phyloP scores from a whole-genome alignment of 257 asterid species.

The Nicotiana benthamiana region DNA sequence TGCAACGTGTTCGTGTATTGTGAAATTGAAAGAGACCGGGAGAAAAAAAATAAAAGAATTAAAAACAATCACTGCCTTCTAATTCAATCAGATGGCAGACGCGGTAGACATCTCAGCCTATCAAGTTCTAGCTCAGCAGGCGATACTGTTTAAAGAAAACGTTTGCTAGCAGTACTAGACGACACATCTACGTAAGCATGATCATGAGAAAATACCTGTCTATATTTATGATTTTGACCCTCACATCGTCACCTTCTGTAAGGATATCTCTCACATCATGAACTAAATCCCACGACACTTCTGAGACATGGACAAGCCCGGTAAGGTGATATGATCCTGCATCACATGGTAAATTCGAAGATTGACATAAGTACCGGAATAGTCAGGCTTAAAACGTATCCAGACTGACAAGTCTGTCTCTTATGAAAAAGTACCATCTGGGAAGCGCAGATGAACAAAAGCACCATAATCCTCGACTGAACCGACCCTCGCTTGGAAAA shows the following conservation, averaged over 20 bases:
- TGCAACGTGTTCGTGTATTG: not conserved
- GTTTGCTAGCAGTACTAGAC: not conserved
- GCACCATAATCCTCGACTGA: slow-evolving; percentile 95
- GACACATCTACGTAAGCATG: not conserved
- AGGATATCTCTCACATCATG: slow-evolving; percentile 80
- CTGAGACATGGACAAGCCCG: slow-evolving; percentile 91
- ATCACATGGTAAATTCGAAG: not conserved
- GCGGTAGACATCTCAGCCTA: not conserved
- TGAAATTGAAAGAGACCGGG: not conserved
- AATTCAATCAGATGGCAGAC: not conserved
- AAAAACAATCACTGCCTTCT: not conserved
- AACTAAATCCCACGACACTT: slow-evolving; percentile 96
- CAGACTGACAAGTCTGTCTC: not conserved
- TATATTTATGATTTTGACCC: slow-evolving; percentile 55
- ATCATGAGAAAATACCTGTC: slow-evolving; percentile 54
- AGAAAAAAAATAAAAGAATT: fast-evolving
- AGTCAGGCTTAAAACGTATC: not conserved
- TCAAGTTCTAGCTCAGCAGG: not conserved
- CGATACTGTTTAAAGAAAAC: not conserved
- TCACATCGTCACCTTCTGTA: slow-evolving; percentile 71
- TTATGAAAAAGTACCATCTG: slow-evolving; percentile 55
- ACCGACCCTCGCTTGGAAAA: slow-evolving; percentile 67
- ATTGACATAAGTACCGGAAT: not conserved
- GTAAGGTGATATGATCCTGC: slow-evolving; percentile 73
- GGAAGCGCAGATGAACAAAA: slow-evolving; percentile 70